Conservation (phyloP, 1,284 basidiomycete species). For the Mycosarcoma mackinlayi region DNA sequence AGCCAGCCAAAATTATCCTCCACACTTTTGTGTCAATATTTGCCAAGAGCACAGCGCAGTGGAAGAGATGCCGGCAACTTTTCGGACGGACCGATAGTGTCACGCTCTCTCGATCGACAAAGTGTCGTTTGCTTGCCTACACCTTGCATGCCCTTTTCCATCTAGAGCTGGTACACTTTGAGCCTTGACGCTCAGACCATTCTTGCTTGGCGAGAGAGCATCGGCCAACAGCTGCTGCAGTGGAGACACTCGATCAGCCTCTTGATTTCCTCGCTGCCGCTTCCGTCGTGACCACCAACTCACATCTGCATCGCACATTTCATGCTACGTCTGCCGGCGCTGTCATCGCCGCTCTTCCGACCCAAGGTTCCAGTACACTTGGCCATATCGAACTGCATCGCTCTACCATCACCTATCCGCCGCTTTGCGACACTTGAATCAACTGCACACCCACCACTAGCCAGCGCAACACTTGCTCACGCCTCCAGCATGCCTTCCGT, state of each 20-base stretch:
- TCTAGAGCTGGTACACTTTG: conserved; percentile 21
- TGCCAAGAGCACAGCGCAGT: conserved; percentile 10
- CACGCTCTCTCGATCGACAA: conserved; percentile 21
- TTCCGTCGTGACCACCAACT: conserved; percentile 8
- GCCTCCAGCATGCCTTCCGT: conserved; percentile 52
- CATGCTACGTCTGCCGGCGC: conserved; percentile 36
- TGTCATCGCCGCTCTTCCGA: conserved; percentile 24
- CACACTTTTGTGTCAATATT: conserved; percentile 12
- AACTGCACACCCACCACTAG: not conserved
- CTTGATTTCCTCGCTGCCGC: not conserved
- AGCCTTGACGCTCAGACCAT: conserved; percentile 14
- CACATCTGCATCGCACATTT: conserved; percentile 7
- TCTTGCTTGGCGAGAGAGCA: too few relatives aligned
- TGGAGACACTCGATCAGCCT: too few relatives aligned
- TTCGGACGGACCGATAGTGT: not conserved
- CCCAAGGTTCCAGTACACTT: not conserved
- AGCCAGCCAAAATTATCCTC: conserved; percentile 20
- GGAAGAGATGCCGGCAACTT: too few relatives aligned
- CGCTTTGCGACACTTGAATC: not conserved
- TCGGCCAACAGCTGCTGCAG: too few relatives aligned
- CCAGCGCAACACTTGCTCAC: conserved; percentile 1
- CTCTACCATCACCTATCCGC: not conserved
- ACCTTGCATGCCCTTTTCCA: not conserved
- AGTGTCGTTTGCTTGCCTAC: conserved; percentile 1
- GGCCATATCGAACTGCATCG: not conserved